Conservation (phyloP, 192 early-diverging fungal species). For the Chytriomyces sp. region DNA sequence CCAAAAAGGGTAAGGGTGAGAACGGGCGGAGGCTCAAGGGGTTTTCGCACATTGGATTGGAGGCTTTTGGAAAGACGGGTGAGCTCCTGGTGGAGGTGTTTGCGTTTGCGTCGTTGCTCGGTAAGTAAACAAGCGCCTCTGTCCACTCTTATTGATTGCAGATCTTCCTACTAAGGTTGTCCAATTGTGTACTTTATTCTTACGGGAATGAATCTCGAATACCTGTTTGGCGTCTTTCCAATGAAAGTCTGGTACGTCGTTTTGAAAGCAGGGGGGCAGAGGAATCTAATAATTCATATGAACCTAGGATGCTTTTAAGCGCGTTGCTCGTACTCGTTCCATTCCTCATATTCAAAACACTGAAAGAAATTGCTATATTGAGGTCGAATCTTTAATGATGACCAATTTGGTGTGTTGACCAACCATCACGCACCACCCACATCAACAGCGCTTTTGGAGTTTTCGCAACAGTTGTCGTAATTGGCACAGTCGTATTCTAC, state of each 20-base stretch:
- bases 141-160: background rate
- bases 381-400: no score
- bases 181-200: slow-evolving; percentile 63
- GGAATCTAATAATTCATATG: background rate
- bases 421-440: no score
- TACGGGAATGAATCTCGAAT: slow-evolving; percentile 61
- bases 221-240: slow-evolving; percentile 49
- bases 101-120: slow-evolving; percentile 67
- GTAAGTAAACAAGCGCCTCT: slow-evolving; percentile 32
- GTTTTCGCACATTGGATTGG: slow-evolving; percentile 57
- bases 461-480: slow-evolving; percentile 71
- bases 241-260: slow-evolving; percentile 26
- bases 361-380: slow-evolving; percentile 79
- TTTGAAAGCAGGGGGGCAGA: slow-evolving; percentile 37
- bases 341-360: slow-evolving; percentile 73
- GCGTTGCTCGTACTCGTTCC: slow-evolving; percentile 65
- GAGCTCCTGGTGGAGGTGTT: slow-evolving; percentile 63
- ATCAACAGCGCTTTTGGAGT: slow-evolving; percentile 65
- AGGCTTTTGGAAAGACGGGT: slow-evolving; percentile 71
- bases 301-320: slow-evolving; percentile 66
- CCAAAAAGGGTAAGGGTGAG: slow-evolving; percentile 43
- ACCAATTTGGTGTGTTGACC: no score
- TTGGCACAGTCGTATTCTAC: slow-evolving; percentile 69
- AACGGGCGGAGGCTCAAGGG: slow-evolving; percentile 40
- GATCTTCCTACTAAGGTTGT: no score